Evolutionary conservation across 352 stramenopile genomes (phyloP).

Genomic region (Phytophthora aleatoria): DNA sequence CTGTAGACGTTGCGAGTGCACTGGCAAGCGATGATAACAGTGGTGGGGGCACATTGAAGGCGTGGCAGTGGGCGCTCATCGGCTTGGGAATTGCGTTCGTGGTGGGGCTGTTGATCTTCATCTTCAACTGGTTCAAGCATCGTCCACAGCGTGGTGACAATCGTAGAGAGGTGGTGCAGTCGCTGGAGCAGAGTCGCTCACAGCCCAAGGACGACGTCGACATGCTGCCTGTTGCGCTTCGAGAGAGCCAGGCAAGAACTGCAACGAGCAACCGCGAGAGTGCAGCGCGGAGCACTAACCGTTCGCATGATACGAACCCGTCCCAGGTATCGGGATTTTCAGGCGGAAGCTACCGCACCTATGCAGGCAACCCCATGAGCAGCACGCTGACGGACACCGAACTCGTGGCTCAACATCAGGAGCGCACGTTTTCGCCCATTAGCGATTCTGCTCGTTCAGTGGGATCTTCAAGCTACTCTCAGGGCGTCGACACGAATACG

Average conservation of each 20-base stretch:
- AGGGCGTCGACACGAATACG: constrained; percentile 34
- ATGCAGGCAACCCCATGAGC: constrained; percentile 32
- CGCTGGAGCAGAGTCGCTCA: constrained; percentile 32
- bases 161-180: constrained; percentile 35
- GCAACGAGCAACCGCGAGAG: constrained; percentile 28
- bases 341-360: constrained; percentile 50
- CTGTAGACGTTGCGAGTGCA: neutral
- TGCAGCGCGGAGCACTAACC: constrained; percentile 23
- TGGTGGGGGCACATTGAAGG: constrained; percentile 17
- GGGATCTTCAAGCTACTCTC: constrained; percentile 37
- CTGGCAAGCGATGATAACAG: constrained; percentile 15
- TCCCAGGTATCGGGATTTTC: constrained; percentile 54
- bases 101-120: constrained; percentile 41
- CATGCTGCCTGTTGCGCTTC: constrained; percentile 17
- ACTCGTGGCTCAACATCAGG: constrained; percentile 35
- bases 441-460: constrained; percentile 31
- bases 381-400: constrained; percentile 50
- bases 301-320: constrained; percentile 41
- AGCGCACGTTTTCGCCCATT: constrained; percentile 47
- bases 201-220: constrained; percentile 36
- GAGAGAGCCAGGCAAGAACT: constrained; percentile 29
- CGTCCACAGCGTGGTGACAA: constrained; percentile 41
- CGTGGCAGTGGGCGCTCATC: constrained; percentile 48
- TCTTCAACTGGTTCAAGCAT: constrained; percentile 58
- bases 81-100: constrained; percentile 37